Base-by-base conservation (phyloP, 169 alveolate genomes). In the Plasmodium vinckei region DNA sequence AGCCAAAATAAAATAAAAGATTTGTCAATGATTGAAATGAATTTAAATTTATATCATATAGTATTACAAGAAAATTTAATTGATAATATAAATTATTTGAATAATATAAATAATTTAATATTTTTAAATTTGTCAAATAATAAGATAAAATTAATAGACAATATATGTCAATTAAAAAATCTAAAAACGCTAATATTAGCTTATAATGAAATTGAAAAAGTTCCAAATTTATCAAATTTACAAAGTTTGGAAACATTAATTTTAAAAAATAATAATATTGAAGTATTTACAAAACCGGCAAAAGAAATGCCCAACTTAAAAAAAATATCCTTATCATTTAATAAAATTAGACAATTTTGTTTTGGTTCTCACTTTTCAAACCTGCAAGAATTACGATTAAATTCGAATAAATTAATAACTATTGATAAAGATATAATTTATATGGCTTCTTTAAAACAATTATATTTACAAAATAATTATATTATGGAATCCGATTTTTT, bases 291-390 rank as follows among this genome's bases (percentile, higher is more conserved):
- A 44, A 42, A 77, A 72, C 95, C 95, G 13, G 15, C 91, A 21
- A 82, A 59, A 53, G 59, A 63, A 56, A 93, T 91, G 94, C 42
- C 21, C 67, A 88, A 91, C 25, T 86, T 93, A 46, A 65, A 64
- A 61, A 93, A 93, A 72, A 91, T 93, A 13, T 86, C 95, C 0
- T 90, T 93, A 15, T 84, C 94, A 61, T 90, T 88, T 72, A 93
- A 93, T 72, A 75, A 10, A 39, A 67, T 93, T 27, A 87, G 95
- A 72, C 53, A 77, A 47, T 77, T 77, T 25, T 77, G 69, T 64
- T 77, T 77, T 64, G 77, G 88, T 77, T 63, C 49, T 57, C 88
- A 77, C 21, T 77, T 77, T 64, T 33, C 77, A 13, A 63, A 64
- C 51, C 63, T 77, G 6, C 79, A 77, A 25, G 88, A 77, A 57